Evolutionary conservation across 2,329 filamentous ascomycete species (phyloP), one percentile per base, ranked within the genome.

Genomic region (Fusarium luffae): DNA sequence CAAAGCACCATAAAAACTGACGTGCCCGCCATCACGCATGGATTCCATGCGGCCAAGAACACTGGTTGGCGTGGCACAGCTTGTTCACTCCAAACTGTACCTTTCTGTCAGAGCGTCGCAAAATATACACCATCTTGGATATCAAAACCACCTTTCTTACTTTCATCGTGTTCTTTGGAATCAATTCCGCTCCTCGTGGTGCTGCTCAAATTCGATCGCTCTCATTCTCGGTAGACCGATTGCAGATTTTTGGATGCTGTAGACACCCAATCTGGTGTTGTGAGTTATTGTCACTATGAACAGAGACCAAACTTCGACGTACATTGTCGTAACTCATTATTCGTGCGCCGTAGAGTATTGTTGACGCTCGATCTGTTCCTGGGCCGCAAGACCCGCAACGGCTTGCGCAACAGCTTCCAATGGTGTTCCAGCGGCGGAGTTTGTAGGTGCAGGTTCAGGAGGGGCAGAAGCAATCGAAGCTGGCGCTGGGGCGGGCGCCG

Each of bases 191-290:
- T 49, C 61, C 80, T 42, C 78, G 78, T 58, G 79, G 74, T 25
- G 69, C 60, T 18, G 64, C 64, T 60, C 63, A 8, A 83, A 72
- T 61, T 86, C 85, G 13, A 75, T 79, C 16, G 79, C 80, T 42
- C 84, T 88, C 67, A 87, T 87, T 62, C 69, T 83, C 32, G 85
- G 85, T 23, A 82, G 85, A 48, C 83, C 85, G 48, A 79, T 87
- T 48, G 85, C 84, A 30, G 85, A 85, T 16, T 61, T 62, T 85
- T 28, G 8, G 85, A 84, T 1, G 82, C 81, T 16, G 14, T 84
- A 13, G 85, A 84, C 58, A 85, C 87, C 68, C 85, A 86, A 71
- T 82, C 84, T 2, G 85, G 85, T n/a, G 81, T 59, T 27, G 55
- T 72, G 27, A 46, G 62, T 47, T 37, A 5, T 80, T 42, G 13